Evolutionary conservation across 148 eudicot species (phyloP).

Genomic region (Rhododendron vialii): DNA sequence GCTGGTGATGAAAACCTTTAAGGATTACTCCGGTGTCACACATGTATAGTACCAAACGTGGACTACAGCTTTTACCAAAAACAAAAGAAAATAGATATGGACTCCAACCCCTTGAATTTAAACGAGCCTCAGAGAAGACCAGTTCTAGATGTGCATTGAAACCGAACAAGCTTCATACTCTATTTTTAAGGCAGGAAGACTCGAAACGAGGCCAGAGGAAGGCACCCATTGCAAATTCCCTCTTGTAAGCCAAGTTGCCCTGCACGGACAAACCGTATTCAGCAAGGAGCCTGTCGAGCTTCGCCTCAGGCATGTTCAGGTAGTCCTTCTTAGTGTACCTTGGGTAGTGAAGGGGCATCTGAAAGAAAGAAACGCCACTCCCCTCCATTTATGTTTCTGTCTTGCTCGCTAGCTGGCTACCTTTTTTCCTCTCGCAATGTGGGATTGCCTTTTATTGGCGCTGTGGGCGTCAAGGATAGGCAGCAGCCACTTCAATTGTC

Average conservation of each 20-base stretch:
- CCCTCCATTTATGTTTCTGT: not conserved
- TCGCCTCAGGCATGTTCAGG: slow-evolving; percentile 44
- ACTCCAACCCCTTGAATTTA: not conserved
- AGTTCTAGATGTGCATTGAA: not conserved
- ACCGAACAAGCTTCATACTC: not conserved
- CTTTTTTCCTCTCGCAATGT: not conserved
- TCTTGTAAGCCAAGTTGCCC: slow-evolving; percentile 50
- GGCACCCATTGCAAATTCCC: slow-evolving; percentile 66
- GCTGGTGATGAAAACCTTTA: not conserved
- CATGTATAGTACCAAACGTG: not conserved
- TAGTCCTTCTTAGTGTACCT: slow-evolving; percentile 62
- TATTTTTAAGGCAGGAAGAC: not conserved
- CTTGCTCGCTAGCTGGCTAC: slow-evolving; percentile 3
- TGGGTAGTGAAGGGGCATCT: slow-evolving; percentile 81
- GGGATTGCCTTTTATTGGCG: not conserved
- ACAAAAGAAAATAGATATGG: not conserved
- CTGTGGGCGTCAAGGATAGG: slow-evolving; percentile 7
- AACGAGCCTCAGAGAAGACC: not conserved
- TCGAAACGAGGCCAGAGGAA: slow-evolving; percentile 52
- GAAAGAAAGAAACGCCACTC: slow-evolving; percentile 22
- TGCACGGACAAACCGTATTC: slow-evolving; percentile 50
- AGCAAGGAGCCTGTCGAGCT: slow-evolving; percentile 50
- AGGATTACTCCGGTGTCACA: not conserved
- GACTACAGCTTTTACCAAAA: too few relatives aligned
- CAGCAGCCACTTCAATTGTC: not conserved